phyloP scores from a whole-genome alignment of 208 protist species.

The Trypanosomatidae sp. region DNA sequence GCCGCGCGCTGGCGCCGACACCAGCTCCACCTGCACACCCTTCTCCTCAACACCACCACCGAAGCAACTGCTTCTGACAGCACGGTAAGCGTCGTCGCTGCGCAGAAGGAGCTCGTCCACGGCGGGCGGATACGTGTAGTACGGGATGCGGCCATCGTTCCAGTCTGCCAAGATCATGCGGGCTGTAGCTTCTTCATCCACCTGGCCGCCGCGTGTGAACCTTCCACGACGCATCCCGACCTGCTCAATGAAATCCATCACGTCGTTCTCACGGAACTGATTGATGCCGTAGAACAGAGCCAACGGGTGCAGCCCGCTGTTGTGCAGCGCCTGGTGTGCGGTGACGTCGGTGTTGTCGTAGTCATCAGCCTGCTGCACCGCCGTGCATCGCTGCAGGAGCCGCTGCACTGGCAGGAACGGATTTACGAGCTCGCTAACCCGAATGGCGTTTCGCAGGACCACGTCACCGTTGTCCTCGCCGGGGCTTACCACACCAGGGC shows the following conservation, averaged over 20 bases:
- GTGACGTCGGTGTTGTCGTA: constrained; percentile 44
- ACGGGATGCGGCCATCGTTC: constrained; percentile 95
- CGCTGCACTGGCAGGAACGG: constrained; percentile 89
- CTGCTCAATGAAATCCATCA: constrained; percentile 84
- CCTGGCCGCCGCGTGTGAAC: constrained; percentile 79
- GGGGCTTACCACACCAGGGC: constrained; percentile 95
- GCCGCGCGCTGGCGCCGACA: constrained; percentile 35
- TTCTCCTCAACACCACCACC: constrained; percentile 22
- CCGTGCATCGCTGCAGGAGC: constrained; percentile 88
- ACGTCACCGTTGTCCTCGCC: constrained; percentile 90
- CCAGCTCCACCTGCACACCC: constrained; percentile 38
- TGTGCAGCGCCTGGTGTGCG: constrained; percentile 16
- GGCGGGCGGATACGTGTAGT: constrained; percentile 94
- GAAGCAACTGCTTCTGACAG: background rate
- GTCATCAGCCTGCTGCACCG: constrained; percentile 38
- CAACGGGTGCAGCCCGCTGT: constrained; percentile 60
- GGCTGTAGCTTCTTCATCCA: constrained; percentile 92
- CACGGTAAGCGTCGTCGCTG: constrained; percentile 29
- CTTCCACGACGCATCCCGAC: constrained; percentile 83
- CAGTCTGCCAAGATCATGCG: constrained; percentile 95
- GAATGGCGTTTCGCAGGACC: constrained; percentile 95
- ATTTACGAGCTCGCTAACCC: constrained; percentile 94
- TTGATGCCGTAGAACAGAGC: constrained; percentile 85
- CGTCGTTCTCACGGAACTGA: constrained; percentile 60
- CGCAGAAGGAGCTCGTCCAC: constrained; percentile 47